Percentiles rank a stretch among this genome's conserved stretches.
These are phyloP conservation scores for Neonectria sp. DNA, from an alignment of 2,329 filamentous ascomycete species.

Conservation along the genomic window DNA sequence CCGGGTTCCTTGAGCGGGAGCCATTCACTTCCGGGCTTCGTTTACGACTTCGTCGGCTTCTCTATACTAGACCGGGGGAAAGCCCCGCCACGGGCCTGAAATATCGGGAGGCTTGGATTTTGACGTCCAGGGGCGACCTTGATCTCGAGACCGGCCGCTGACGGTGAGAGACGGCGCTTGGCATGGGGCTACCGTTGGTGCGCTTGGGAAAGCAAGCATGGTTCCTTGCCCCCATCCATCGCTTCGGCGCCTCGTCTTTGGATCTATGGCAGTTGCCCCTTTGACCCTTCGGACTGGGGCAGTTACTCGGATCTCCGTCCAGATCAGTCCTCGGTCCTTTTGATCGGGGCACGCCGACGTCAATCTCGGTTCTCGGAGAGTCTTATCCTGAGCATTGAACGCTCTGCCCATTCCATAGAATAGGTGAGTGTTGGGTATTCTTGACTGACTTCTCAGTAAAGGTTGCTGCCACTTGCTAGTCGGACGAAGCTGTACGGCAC, in stretches of 20 bases:
- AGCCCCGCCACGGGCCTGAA: conserved; percentile 26
- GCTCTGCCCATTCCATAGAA: neutral
- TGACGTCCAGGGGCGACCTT: conserved; percentile 18
- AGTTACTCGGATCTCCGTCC: conserved; percentile 34
- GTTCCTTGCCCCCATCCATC: conserved; percentile 18
- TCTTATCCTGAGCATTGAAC: conserved; percentile 5
- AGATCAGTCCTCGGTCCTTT: conserved; percentile 34
- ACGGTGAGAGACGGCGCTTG: conserved; percentile 29
- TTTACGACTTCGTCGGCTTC: conserved; percentile 7
- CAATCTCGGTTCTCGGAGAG: conserved; percentile 26
- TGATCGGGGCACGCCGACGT: conserved; percentile 17
- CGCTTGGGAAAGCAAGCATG: conserved; percentile 15
- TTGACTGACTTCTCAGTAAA: conserved; percentile 59
- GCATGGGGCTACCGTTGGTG: conserved; percentile 29
- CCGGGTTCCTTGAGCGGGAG: conserved; percentile 12
- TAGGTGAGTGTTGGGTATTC: neutral
- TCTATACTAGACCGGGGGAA: conserved; percentile 14
- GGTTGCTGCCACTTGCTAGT: conserved; percentile 71
- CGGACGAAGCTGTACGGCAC: conserved; percentile 91
- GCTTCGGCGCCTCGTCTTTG: conserved; percentile 13
- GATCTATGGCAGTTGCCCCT: conserved; percentile 25
- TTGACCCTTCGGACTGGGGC: conserved; percentile 33
- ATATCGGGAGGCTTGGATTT: conserved; percentile 13
- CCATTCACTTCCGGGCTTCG: conserved; percentile 19
- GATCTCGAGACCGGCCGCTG: conserved; percentile 25